Evolutionary conservation across 106 monocot genomes (phyloP), one percentile per base, ranked within the genome.

Genomic region (Amphibolis antarctica): DNA sequence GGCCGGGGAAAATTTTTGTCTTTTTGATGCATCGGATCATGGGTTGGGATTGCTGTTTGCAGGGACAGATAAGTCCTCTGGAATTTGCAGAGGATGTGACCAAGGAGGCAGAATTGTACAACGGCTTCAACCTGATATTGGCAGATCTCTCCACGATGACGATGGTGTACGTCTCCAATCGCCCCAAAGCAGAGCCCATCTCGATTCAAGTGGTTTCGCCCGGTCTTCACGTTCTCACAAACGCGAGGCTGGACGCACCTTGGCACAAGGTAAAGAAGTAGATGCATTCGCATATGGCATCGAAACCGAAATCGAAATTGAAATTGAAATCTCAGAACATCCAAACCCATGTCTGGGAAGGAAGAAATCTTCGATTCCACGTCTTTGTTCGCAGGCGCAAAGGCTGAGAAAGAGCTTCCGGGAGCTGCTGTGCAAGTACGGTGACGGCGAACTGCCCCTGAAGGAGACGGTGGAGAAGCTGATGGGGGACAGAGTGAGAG

Each of bases 151-250:
- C 46, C 55, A 76, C 79, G n/a, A 86, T 78, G 74, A 44, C 47
- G 58, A 96, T 96, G 94, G 84, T 84, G 63, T 96, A 83, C 53
- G 50, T 86, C 23, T 84, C 94, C 48, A 96, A 86, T 55, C 75
- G 86, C 28, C 93, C 83, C 47, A 63, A 68, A 27, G 85, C 72
- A 55, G 69, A 78, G 42, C 71, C 89, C 5, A 28, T 43, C 12
- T 67, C 74, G 9, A 29, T 84, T 71, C 73, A 78, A 61, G 42
- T 59, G 23, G 84, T 96, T 60, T 71, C 81, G 46, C 84, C 89
- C 14, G 94, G 86, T 28, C 61, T 96, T 59, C 89, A 96, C 60
- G 89, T 96, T 63, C 89, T 96, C 66, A 86, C 94, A 25, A 96
- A 96, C 71, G 86, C 82, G 25, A 79, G 63, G 26, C 69, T 96